Evolutionary conservation across 2,329 filamentous ascomycete species (phyloP), one percentile per base, ranked within the genome.

Genomic region (Apiospora hydei): DNA sequence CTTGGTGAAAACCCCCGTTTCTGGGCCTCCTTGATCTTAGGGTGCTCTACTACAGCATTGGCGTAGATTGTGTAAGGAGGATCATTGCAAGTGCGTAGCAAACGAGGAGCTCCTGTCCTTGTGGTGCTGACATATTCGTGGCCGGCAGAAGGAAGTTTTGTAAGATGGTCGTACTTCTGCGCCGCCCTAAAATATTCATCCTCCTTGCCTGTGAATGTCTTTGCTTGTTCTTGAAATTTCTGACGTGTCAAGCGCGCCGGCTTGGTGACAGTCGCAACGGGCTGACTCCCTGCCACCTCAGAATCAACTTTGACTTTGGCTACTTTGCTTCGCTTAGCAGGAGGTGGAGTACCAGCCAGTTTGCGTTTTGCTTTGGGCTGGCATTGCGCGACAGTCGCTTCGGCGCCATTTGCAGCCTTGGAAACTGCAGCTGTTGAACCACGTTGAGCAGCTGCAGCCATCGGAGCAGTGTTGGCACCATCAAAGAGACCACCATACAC

Each of bases 121-220:
- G n/a, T 30, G 43, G 30, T 13, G 14, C 38, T 18, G n/a, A 68
- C 66, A 68, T 68, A 68, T 47, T 18, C 26, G 43, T 30, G 66
- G 6, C 18, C 6, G 24, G n/a, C 47, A 18, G 70, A 49, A 18
- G 70, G 70, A n/a, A 30, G 66, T 30, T 34, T 57, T 11, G 41
- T 18, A 13, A 71, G 64, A 18, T 49, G 47, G 66, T 71, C 70
- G 13, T 26, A 53, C 34, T 16, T 41, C 38, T 68, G 44, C 16
- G 64, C 46, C 16, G 26, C 24, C 38, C 11, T 44, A 8, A 14
- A 51, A n/a, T 38, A 57, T 3, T 8, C 4, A 1, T 16, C 26
- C 67, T 71, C 70, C 34, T 46, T 69, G 21, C 26, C 21, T 38
- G 14, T 14, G n/a, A 71, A 71, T 30, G 64, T 34, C 47, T 46